These are phyloP conservation scores for Coix lacrymajobi DNA, from an alignment of 176 grass and related monocot genomes.

Conservation along the genomic window DNA sequence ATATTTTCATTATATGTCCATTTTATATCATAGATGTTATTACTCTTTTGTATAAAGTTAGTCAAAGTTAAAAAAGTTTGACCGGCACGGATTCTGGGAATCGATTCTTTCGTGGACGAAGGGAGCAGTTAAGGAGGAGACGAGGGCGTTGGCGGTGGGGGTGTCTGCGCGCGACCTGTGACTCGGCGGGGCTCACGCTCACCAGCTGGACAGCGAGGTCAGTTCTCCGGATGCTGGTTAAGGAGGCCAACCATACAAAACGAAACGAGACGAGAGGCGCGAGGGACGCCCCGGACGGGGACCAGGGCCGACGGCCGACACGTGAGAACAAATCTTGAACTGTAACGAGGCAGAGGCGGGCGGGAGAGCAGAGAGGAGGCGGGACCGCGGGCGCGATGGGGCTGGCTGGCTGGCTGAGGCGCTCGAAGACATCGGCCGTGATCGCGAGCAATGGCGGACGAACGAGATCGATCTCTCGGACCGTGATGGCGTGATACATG, in stretches of 20 bases:
- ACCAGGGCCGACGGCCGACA: slow-evolving; percentile 1
- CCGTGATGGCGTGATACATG: not conserved
- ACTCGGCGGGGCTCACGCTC: not conserved
- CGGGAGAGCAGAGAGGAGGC: not conserved
- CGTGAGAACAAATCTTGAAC: slow-evolving; percentile 34
- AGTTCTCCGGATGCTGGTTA: not conserved
- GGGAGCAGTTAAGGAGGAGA: not conserved
- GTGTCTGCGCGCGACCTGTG: not conserved
- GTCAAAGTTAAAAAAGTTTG: no score
- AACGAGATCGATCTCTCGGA: not conserved
- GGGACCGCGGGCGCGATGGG: not conserved
- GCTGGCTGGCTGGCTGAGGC: no score
- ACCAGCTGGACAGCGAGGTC: not conserved
- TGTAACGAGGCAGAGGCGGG: not conserved
- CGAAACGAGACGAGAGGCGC: not conserved
- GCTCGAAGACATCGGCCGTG: no score
- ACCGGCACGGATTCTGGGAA: no score
- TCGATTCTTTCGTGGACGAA: no score
- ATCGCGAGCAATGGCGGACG: no score
- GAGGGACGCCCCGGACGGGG: not conserved
- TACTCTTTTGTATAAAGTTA: no score
- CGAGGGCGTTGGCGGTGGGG: not conserved
- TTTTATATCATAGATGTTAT: no score
- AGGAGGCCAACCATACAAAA: not conserved
- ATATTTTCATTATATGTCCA: no score